Conservation (phyloP, 805 yeast species). For the Metschnikowia kunwiensis region DNA sequence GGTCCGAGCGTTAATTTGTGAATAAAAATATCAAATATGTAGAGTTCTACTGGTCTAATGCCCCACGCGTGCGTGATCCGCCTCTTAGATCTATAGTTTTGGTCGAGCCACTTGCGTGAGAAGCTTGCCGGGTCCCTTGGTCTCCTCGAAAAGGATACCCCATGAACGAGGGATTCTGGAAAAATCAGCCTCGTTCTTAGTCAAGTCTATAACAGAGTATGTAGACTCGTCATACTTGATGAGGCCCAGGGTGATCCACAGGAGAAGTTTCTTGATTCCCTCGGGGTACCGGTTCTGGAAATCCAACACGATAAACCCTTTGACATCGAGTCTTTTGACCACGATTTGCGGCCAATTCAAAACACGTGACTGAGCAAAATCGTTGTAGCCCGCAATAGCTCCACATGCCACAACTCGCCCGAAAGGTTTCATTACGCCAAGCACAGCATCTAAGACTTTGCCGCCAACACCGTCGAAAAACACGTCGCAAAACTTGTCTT, state of each 20-base stretch:
- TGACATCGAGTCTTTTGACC: constrained; percentile 34
- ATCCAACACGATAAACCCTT: constrained; percentile 24
- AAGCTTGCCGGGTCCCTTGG: constrained; percentile 49
- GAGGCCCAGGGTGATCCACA: constrained; percentile 19
- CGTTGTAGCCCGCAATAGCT: constrained; percentile 56
- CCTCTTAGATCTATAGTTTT: too few relatives aligned
- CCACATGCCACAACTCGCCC: constrained; percentile 59
- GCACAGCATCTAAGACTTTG: constrained; percentile 19
- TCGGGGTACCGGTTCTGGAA: constrained; percentile 26
- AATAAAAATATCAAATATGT: too few relatives aligned
- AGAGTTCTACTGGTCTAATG: too few relatives aligned
- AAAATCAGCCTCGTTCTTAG: constrained; percentile 27
- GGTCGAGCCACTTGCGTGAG: constrained; percentile 37
- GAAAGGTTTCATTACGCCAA: constrained; percentile 17
- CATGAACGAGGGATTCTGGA: constrained; percentile 45
- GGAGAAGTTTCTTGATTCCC: constrained; percentile 32
- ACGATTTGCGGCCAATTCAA: constrained; percentile 43
- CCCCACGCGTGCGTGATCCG: too few relatives aligned
- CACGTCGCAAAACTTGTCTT: constrained; percentile 17
- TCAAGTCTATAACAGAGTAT: constrained; percentile 19
- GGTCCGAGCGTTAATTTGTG: too few relatives aligned
- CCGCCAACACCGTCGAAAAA: constrained; percentile 29
- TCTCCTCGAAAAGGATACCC: constrained; percentile 44
- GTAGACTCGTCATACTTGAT: constrained; percentile 16
- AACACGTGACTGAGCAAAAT: constrained; percentile 34